Conservation (phyloP, 768 basidiomycete genomes). For the Lanmaoa rubissima region DNA sequence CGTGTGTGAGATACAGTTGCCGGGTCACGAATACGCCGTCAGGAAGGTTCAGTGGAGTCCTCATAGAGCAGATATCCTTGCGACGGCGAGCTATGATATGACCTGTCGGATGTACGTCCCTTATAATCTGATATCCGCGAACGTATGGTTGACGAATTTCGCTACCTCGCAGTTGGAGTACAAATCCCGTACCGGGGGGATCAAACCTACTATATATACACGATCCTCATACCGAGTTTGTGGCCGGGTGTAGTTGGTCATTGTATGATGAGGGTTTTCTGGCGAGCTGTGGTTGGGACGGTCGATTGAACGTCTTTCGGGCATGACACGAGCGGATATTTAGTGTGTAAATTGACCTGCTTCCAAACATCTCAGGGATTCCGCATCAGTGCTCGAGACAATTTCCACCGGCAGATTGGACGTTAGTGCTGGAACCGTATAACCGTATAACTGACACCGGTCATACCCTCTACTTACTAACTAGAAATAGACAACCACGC, state of each 20-base stretch:
- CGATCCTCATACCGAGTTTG: slow-evolving; percentile 92
- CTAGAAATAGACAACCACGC: no score
- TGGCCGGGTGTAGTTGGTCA: slow-evolving; percentile 91
- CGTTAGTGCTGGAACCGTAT: no score
- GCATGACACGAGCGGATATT: slow-evolving; percentile 29
- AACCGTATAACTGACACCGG: neutral
- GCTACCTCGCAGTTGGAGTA: slow-evolving; percentile 61
- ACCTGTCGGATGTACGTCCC: slow-evolving; percentile 80
- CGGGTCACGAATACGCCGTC: slow-evolving; percentile 89
- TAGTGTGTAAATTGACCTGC: neutral
- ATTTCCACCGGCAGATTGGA: neutral
- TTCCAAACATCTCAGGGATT: neutral
- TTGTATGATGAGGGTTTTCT: slow-evolving; percentile 83
- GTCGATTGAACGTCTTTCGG: slow-evolving; percentile 75
- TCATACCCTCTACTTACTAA: neutral
- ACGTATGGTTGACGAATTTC: neutral
- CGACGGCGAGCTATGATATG: slow-evolving; percentile 89
- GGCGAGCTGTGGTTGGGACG: slow-evolving; percentile 93
- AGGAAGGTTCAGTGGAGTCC: slow-evolving; percentile 89
- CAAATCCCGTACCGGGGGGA: slow-evolving; percentile 47
- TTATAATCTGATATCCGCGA: neutral
- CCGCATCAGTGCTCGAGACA: neutral
- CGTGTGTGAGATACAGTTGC: slow-evolving; percentile 62
- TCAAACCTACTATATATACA: slow-evolving; percentile 66
- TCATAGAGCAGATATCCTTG: slow-evolving; percentile 67